phyloP scores from a whole-genome alignment of 257 asterid genomes.

The Anisodus acutangulus region DNA sequence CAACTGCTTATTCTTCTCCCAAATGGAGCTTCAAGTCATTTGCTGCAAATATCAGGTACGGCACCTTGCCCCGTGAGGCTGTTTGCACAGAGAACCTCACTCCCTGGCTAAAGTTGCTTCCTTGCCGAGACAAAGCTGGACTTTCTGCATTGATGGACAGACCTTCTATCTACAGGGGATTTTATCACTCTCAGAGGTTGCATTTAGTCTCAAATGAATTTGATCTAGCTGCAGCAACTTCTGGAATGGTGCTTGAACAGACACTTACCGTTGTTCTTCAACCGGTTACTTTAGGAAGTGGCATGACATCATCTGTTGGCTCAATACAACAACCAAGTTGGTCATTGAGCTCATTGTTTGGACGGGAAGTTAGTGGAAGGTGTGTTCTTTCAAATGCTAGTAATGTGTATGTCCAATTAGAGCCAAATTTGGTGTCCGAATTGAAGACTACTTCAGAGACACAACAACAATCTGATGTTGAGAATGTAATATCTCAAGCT shows the following conservation, averaged over 20 bases:
- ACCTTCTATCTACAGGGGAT: conserved; percentile 81
- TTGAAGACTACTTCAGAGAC: conserved; percentile 39
- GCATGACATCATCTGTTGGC: conserved; percentile 46
- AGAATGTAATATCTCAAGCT: conserved; percentile 36
- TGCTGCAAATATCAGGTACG: conserved; percentile 73
- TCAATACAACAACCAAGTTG: conserved; percentile 68
- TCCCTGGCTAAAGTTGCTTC: conserved; percentile 99
- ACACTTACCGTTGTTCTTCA: conserved; percentile 90
- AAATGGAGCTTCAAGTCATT: conserved; percentile 69
- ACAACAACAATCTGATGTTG: conserved; percentile 41
- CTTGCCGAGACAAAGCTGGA: conserved; percentile 96
- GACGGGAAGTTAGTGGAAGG: conserved; percentile 68
- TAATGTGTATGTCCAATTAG: conserved; percentile 77
- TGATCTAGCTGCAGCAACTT: conserved; percentile 43
- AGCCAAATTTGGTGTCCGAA: conserved; percentile 64
- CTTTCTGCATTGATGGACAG: conserved; percentile 89
- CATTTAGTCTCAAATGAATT: conserved; percentile 74
- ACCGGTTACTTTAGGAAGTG: conserved; percentile 50
- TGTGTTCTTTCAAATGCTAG: conserved; percentile 79
- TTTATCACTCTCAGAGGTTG: conserved; percentile 88
- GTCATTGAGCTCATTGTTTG: conserved; percentile 89
- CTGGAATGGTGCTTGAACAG: conserved; percentile 83
- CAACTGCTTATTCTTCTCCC: conserved; percentile 81
- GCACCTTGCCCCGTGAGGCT: conserved; percentile 98
- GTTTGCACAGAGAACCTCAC: conserved; percentile 99